Percentiles rank a stretch among this genome's conserved stretches.
These are phyloP conservation scores for Scedosporium minutisporum DNA, from an alignment of 2,329 filamentous ascomycete species.

Conservation along the genomic window DNA sequence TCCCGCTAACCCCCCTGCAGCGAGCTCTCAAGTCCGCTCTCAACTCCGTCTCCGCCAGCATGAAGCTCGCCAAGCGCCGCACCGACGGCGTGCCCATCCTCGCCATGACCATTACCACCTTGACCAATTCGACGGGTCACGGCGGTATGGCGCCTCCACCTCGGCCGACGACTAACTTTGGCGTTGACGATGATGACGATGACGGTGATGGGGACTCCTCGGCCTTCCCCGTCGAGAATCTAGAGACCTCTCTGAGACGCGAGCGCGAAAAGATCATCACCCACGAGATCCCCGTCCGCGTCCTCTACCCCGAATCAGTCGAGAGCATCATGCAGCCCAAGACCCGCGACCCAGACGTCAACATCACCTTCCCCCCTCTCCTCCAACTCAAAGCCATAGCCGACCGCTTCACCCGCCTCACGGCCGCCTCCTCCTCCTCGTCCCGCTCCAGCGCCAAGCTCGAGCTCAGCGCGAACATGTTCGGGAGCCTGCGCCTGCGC, in stretches of 20 bases:
- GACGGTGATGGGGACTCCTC: slow-evolving; percentile 24
- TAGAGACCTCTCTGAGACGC: slow-evolving; percentile 48
- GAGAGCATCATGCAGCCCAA: slow-evolving; percentile 88
- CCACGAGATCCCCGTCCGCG: slow-evolving; percentile 90
- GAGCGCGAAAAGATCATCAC: slow-evolving; percentile 88
- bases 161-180: slow-evolving; percentile 13
- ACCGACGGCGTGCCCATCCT: slow-evolving; percentile 72
- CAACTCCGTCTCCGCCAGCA: slow-evolving; percentile 68
- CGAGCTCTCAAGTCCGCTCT: slow-evolving; percentile 85
- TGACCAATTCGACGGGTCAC: slow-evolving; percentile 37
- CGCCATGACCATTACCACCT: slow-evolving; percentile 80
- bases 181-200: slow-evolving; percentile 28
- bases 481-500: slow-evolving; percentile 71
- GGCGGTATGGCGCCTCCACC: slow-evolving; percentile 10
- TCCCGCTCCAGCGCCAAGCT: slow-evolving; percentile 45
- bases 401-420: slow-evolving; percentile 87
- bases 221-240: slow-evolving; percentile 35
- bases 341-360: slow-evolving; percentile 83
- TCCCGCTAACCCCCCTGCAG: slow-evolving; percentile 79
- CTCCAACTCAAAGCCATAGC: slow-evolving; percentile 88
- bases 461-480: slow-evolving; percentile 88
- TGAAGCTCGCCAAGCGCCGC: slow-evolving; percentile 80
- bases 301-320: slow-evolving; percentile 74
- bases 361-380: slow-evolving; percentile 81
- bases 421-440: slow-evolving; percentile 33